Conservation (phyloP, 78 protist genomes). For the Reticulomyxa filosa region DNA sequence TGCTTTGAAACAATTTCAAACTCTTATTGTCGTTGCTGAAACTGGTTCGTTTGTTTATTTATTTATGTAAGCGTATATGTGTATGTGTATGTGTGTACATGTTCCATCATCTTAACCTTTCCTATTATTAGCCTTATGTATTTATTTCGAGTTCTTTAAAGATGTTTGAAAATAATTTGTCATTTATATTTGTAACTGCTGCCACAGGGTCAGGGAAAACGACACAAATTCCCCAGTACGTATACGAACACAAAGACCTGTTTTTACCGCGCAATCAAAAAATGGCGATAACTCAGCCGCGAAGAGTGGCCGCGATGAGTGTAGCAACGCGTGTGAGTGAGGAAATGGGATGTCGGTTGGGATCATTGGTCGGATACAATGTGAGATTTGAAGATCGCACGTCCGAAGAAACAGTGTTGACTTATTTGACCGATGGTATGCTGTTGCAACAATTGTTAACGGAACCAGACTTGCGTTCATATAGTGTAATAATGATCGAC, state of each 20-base stretch:
- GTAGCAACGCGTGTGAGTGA: constrained; percentile 96
- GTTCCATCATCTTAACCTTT: too few relatives aligned
- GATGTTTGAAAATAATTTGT: too few relatives aligned
- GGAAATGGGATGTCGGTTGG: constrained; percentile 82
- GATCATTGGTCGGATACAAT: constrained; percentile 61
- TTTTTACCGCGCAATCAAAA: too few relatives aligned
- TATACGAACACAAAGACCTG: constrained; percentile 44
- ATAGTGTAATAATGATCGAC: constrained; percentile 79
- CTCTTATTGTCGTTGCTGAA: constrained; percentile 46
- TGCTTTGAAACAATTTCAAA: constrained; percentile 21
- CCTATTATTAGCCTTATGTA: too few relatives aligned
- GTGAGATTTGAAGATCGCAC: constrained; percentile 91
- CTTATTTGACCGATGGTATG: constrained; percentile 86
- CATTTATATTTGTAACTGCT: too few relatives aligned
- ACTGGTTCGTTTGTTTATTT: too few relatives aligned
- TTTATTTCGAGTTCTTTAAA: too few relatives aligned
- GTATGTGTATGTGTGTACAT: too few relatives aligned
- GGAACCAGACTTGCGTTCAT: constrained; percentile 59
- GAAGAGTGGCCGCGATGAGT: constrained; percentile 96
- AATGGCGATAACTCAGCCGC: constrained; percentile 75
- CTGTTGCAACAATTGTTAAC: constrained; percentile 71
- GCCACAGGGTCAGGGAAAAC: constrained; percentile 90
- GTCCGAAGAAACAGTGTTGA: constrained; percentile 53
- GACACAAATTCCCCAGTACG: constrained; percentile 93
- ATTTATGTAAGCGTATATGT: too few relatives aligned